Evolutionary conservation across 129 eudicot species (phyloP), one percentile per base, ranked within the genome.

Genomic region (Pulicaria dysenterica): DNA sequence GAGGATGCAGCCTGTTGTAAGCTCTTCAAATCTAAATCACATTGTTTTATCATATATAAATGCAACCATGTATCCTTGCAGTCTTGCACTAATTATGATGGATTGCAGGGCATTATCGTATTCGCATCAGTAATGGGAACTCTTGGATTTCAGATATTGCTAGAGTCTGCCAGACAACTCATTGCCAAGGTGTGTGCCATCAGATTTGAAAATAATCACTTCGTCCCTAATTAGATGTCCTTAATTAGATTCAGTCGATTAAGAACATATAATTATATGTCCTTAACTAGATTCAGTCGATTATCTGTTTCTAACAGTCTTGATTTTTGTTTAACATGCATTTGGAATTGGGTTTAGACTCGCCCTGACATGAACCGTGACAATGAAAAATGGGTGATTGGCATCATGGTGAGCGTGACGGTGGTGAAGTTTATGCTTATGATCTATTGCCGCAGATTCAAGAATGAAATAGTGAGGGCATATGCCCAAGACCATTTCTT

Each of bases 51-150:
- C 4, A 10, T 45, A 5, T 31, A 24, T 43, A 2, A 54, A 54
- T 56, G 8, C 10, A 39, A 24, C 42, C 9, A 12, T 60, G 37
- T 49, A 59, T 58, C 12, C 40, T n/a, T 48, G 48, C 6, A 67
- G 50, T 51, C 40, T n/a, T 48, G 48, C 6, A 67, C 59, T 51
- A 48, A 70, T 67, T 10, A 54, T 49, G 31, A 7, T 73, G 53
- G 44, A 39, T 70, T 80, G 53, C 87, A 93, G 98, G 98, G 98
- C 5, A 92, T 92, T 46, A 72, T 92, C 53, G 96, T 92, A 38
- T 92, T 92, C 78, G 98, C 98, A 47, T 93, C 98, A 42, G 91
- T 93, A 39, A 93, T 93, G 98, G 95, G 96, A 31, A 93, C 95
- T 73, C 83, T 93, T 39, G 98, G 98, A 64, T 64, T 93, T 49